A percentile compares a stretch with the other conserved stretches of the same genome.
These are phyloP conservation scores for Xylaria intraflava DNA, from an alignment of 495 filamentous ascomycete species.

Conservation along the genomic window DNA sequence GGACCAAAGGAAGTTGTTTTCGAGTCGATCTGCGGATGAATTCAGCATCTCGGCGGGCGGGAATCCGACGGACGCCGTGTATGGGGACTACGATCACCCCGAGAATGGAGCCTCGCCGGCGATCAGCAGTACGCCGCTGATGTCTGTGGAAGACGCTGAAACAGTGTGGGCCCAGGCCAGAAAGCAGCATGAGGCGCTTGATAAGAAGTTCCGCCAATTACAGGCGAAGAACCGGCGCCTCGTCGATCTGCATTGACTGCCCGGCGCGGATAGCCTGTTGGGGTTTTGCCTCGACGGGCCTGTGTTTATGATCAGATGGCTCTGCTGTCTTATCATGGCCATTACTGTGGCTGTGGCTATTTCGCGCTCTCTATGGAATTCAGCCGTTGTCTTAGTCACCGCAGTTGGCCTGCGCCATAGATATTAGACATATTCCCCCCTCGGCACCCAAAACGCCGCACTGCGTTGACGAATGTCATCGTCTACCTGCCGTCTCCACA, in stretches of 20 bases:
- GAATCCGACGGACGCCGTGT: constrained; percentile 11
- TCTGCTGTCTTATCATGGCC: constrained; percentile 11
- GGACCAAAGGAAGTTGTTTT: constrained; percentile 20
- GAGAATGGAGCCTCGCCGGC: constrained; percentile 24
- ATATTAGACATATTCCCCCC: constrained; percentile 3
- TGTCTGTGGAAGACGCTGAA: constrained; percentile 58
- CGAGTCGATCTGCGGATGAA: constrained; percentile 19
- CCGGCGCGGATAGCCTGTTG: neutral
- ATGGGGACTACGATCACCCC: constrained; percentile 13
- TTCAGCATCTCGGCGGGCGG: constrained; percentile 7
- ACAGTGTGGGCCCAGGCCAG: constrained; percentile 46
- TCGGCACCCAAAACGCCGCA: neutral
- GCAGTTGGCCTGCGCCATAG: constrained; percentile 7
- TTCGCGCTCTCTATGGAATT: constrained; percentile 4
- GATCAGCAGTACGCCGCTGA: constrained; percentile 42
- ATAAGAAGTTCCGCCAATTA: constrained; percentile 57
- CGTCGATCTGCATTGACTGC: constrained; percentile 30
- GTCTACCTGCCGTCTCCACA: neutral
- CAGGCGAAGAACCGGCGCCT: constrained; percentile 53
- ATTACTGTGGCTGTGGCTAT: constrained; percentile 10
- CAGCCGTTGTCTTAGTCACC: constrained; percentile 5
- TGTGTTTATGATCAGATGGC: constrained; percentile 14
- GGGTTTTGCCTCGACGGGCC: constrained; percentile 3
- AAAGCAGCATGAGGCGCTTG: constrained; percentile 62
- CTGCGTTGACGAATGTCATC: neutral